Conservation (phyloP, 768 basidiomycete genomes). For the Obba rivulosa region DNA sequence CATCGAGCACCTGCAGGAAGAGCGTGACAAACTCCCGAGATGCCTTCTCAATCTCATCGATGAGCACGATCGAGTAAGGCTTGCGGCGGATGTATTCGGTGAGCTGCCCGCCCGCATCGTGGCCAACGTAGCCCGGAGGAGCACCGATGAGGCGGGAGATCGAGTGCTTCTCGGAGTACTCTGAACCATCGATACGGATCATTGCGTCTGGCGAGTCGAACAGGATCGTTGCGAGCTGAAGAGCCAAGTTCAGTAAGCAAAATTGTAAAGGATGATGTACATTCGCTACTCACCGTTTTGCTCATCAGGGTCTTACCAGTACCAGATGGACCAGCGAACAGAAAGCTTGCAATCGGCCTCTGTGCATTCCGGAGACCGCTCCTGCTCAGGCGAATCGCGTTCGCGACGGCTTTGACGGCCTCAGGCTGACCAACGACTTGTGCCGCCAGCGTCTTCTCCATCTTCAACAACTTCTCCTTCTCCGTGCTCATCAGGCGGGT, state of each 20-base stretch:
- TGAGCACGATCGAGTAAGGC: constrained; percentile 81
- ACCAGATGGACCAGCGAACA: constrained; percentile 89
- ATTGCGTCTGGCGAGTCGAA: constrained; percentile 91
- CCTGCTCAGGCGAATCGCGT: constrained; percentile 88
- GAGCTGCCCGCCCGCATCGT: constrained; percentile 85
- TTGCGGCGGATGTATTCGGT: constrained; percentile 92
- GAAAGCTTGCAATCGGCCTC: constrained; percentile 87
- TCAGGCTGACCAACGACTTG: constrained; percentile 88
- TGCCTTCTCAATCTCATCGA: constrained; percentile 91
- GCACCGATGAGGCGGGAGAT: constrained; percentile 65
- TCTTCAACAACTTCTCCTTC: constrained; percentile 78
- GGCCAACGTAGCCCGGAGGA: constrained; percentile 90
- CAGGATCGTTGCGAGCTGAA: constrained; percentile 76
- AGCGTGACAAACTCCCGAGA: constrained; percentile 69
- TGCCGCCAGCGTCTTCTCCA: constrained; percentile 78
- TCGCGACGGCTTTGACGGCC: constrained; percentile 88
- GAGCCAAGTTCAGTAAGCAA: constrained; percentile 9
- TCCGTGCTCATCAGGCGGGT: constrained; percentile 83
- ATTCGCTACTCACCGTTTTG: constrained; percentile 67
- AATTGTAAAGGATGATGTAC: background rate
- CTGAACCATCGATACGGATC: constrained; percentile 89
- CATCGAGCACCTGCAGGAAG: constrained; percentile 84
- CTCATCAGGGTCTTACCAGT: constrained; percentile 88
- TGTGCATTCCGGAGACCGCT: constrained; percentile 89
- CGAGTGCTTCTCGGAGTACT: constrained; percentile 84